Percentiles rank a stretch among this genome's conserved stretches.
Conservation (phyloP, 768 basidiomycete genomes). For the Boletus huronensis region DNA sequence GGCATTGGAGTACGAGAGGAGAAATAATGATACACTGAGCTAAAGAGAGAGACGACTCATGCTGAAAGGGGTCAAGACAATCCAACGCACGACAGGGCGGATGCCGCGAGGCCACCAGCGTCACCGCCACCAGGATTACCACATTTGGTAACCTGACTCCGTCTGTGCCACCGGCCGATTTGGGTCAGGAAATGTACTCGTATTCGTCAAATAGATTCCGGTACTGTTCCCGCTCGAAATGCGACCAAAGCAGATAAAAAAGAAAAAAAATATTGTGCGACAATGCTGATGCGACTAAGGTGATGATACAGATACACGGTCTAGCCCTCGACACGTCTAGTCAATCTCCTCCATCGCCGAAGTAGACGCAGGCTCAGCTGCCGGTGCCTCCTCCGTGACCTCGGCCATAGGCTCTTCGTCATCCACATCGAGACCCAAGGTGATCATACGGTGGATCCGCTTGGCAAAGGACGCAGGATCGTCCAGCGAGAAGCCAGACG, state of each 20-base stretch:
- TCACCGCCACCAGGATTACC: constrained; percentile 8
- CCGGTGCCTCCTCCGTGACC: constrained; percentile 44
- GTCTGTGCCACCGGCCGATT: too few species aligned
- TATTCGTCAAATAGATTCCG: constrained; percentile 14
- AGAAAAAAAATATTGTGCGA: constrained; percentile 19
- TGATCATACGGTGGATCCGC: constrained; percentile 97
- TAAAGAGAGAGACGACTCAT: constrained; percentile 27
- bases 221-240: constrained; percentile 9
- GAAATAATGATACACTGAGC: constrained; percentile 33
- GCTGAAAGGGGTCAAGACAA: constrained; percentile 28
- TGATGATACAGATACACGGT: constrained; percentile 27
- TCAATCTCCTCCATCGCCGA: constrained; percentile 98
- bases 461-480: constrained; percentile 93
- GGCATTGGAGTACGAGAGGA: constrained; percentile 29
- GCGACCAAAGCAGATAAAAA: constrained; percentile 21
- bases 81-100: constrained; percentile 13
- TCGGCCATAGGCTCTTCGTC: constrained; percentile 51
- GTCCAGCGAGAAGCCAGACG: constrained; percentile 93
- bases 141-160: constrained; percentile 28
- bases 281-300: constrained; percentile 24
- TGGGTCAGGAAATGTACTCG: too few species aligned
- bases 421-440: constrained; percentile 84
- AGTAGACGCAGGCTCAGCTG: constrained; percentile 59
- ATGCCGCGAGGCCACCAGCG: constrained; percentile 23
- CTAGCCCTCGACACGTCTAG: constrained; percentile 36